Conservation (phyloP, 169 alveolate species). For the Sarcocystis neurona region DNA sequence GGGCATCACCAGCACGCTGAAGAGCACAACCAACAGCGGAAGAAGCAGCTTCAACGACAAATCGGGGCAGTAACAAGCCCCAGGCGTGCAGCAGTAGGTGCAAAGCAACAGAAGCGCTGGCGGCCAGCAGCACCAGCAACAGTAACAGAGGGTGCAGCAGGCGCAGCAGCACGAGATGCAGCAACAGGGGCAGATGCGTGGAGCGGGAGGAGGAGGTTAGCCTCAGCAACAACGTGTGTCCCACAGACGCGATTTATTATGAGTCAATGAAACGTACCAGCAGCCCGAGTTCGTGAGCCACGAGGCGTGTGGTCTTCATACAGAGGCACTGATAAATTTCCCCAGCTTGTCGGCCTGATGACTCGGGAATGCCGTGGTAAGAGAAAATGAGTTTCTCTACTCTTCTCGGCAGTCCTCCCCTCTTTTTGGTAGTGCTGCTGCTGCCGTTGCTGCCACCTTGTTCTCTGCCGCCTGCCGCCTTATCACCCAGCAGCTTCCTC, state of each 20-base stretch:
- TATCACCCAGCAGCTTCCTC: too few species aligned
- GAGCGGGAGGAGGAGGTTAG: not conserved
- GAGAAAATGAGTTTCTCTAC: slow-evolving; percentile 49
- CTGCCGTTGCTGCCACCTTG: too few species aligned
- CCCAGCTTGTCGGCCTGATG: slow-evolving; percentile 29
- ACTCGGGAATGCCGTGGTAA: slow-evolving; percentile 58
- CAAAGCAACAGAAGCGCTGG: not conserved
- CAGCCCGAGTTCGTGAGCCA: slow-evolving; percentile 40
- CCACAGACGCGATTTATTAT: too few species aligned
- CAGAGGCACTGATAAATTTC: slow-evolving; percentile 62
- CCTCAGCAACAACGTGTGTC: not conserved
- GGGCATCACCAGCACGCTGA: too few species aligned
- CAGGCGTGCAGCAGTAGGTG: not conserved
- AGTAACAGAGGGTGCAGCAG: not conserved
- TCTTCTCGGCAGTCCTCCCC: slow-evolving; percentile 10
- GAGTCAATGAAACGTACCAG: slow-evolving; percentile 27
- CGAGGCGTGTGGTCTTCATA: slow-evolving; percentile 56
- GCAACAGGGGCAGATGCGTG: slow-evolving; percentile 6
- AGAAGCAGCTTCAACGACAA: too few species aligned
- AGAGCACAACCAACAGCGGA: too few species aligned
- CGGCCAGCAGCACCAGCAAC: not conserved
- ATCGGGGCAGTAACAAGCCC: too few species aligned
- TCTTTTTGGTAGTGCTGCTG: too few species aligned
- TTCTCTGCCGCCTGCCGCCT: too few species aligned
- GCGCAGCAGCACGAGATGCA: not conserved